phyloP scores from a whole-genome alignment of 148 eudicot genomes.

The Cornus controversa region DNA sequence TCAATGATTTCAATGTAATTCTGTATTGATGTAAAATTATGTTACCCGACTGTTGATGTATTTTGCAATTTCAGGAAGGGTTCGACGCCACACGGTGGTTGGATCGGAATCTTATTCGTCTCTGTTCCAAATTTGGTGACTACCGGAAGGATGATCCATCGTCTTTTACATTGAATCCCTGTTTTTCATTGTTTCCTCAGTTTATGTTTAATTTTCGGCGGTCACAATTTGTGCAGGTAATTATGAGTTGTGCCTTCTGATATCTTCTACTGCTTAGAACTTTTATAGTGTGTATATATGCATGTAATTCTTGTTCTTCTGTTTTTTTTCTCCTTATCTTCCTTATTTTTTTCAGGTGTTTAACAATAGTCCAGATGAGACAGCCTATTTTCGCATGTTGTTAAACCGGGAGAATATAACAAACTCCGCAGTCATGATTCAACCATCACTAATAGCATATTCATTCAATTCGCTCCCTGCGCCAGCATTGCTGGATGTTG shows the following conservation, averaged over 20 bases:
- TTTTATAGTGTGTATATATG: background rate
- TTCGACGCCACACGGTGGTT: slow-evolving; percentile 97
- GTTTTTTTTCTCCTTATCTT: background rate
- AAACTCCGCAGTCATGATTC: slow-evolving; percentile 92
- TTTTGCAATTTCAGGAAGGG: slow-evolving; percentile 60
- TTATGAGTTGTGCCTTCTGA: background rate
- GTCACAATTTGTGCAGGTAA: slow-evolving; percentile 95
- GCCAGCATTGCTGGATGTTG: slow-evolving; percentile 85
- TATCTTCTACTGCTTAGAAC: background rate
- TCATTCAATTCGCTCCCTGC: slow-evolving; percentile 79
- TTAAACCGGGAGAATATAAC: slow-evolving; percentile 80
- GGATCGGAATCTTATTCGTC: slow-evolving; percentile 86
- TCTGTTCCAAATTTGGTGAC: slow-evolving; percentile 91
- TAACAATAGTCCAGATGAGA: slow-evolving; percentile 97
- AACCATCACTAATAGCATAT: slow-evolving; percentile 89
- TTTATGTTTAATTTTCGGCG: slow-evolving; percentile 88
- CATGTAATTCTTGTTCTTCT: slow-evolving; percentile 1
- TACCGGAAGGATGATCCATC: slow-evolving; percentile 91
- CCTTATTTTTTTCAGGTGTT: slow-evolving; percentile 47
- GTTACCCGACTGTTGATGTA: background rate
- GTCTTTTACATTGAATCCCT: slow-evolving; percentile 85
- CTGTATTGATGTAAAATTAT: background rate
- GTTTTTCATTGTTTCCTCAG: slow-evolving; percentile 90
- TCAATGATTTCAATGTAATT: too few relatives aligned
- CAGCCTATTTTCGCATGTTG: slow-evolving; percentile 92